Base-by-base conservation (phyloP, 768 basidiomycete genomes). In the Solioccasus polychromus region DNA sequence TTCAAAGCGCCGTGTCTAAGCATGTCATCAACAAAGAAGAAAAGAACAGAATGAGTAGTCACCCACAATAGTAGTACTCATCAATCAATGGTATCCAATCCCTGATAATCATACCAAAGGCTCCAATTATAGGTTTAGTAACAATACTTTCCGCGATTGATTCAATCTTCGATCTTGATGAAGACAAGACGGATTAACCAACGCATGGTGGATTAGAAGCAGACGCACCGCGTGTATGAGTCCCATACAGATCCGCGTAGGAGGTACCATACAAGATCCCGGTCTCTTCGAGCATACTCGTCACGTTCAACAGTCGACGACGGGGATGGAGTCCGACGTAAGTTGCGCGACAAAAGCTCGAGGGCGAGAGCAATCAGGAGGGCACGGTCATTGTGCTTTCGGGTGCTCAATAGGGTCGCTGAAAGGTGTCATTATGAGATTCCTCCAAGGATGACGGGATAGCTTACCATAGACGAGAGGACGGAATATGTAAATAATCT, bases 11-110 rank as follows among this genome's bases (percentile, higher is more conserved):
- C 52, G 76, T 68, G 54, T 73, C 71, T 73, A 49, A 34, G 34
- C 34, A 53, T 39, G 14, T 34, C 38, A 28, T 53, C 24, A 54
- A 43, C 22, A 37, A 25, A 14, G 31, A 31, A 29, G 37, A 30
- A 17, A 20, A 12, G 11, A 30, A 25, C 8, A 31, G 35, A 18
- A 35, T 29, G 20, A 47, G 20, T 19, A 8, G 34, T n/a, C 20
- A 49, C 90, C 49, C 59, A 90, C 90, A 92, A 74, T 92, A 92
- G 71, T 92, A 84, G 69, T 92, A 92, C 60, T 88, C 87, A 62
- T 92, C 82, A 49, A 92, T 88, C 61, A 92, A 68, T 17, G 89
- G 91, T 52, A 92, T 80, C 90, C 91, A 92, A 58, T 91, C 89
- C 52, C 80, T 83, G 47, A 89, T 62, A 47, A 92, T 68, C 20